Percentiles rank a stretch among this genome's conserved stretches.
phyloP scores from a whole-genome alignment of 1,284 basidiomycete genomes.

The Rhodotorula sp. region DNA sequence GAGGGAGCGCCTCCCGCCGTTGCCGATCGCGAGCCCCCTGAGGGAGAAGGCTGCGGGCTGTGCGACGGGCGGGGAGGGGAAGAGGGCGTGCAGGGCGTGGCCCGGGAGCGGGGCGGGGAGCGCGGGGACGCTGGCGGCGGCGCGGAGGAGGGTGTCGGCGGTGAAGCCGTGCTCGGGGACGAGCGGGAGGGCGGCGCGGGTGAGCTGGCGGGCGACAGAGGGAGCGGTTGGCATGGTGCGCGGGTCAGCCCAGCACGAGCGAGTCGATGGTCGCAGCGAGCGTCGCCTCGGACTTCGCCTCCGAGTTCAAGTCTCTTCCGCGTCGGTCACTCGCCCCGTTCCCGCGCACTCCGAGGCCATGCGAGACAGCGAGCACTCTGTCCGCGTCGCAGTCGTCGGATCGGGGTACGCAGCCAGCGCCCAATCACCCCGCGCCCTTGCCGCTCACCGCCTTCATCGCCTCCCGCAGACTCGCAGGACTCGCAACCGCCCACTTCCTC shows the following conservation, averaged over 20 bases:
- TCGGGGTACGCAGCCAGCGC: conserved; percentile 19
- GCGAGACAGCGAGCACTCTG: not conserved
- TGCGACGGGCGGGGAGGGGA: conserved; percentile 29
- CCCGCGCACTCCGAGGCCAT: not conserved
- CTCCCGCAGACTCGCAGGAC: conserved; percentile 59
- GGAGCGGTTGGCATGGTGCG: not conserved
- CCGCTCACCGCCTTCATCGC: not conserved
- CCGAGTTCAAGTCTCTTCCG: not conserved
- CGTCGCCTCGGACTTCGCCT: not conserved
- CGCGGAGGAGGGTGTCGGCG: conserved; percentile 22
- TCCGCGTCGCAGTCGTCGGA: conserved; percentile 34
- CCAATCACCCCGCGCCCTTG: not conserved
- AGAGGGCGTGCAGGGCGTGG: conserved; percentile 33
- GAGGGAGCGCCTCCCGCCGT: conserved; percentile 18
- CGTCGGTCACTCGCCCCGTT: no score
- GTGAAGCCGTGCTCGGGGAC: conserved; percentile 32
- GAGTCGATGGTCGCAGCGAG: not conserved
- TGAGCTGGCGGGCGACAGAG: conserved; percentile 14
- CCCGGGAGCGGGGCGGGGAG: conserved; percentile 2
- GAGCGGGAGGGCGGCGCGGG: conserved; percentile 31
- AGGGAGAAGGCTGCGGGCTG: conserved; percentile 1
- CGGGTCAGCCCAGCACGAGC: not conserved
- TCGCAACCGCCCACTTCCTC: conserved; percentile 67
- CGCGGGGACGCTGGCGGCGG: not conserved
- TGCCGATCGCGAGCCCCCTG: conserved; percentile 16